These are phyloP conservation scores for Clarireedia monteithiana DNA, from an alignment of 2,329 filamentous ascomycete species.

Conservation along the genomic window DNA sequence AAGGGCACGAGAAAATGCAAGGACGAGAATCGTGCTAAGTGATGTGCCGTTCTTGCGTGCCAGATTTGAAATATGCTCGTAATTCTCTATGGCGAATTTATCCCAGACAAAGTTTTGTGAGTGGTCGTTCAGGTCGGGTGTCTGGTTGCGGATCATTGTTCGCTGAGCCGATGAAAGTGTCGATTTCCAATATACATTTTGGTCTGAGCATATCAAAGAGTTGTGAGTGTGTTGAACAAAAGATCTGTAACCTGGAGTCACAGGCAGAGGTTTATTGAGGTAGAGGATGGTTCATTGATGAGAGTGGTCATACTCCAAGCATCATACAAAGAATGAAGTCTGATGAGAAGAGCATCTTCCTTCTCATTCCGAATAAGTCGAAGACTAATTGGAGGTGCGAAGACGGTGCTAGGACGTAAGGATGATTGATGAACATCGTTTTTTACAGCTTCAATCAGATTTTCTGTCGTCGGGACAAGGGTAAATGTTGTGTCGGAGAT, in stretches of 20 bases:
- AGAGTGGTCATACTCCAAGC: constrained; percentile 1
- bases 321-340: background rate
- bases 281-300: background rate
- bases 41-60: background rate
- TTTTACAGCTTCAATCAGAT: background rate
- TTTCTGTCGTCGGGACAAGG: background rate
- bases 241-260: background rate
- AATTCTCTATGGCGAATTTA: background rate
- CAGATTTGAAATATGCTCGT: background rate
- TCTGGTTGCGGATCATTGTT: background rate
- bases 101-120: background rate
- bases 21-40: background rate
- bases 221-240: background rate
- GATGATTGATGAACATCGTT: background rate
- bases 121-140: background rate
- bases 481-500: background rate
- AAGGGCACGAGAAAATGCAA: background rate
- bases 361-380: background rate
- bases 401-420: background rate
- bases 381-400: background rate
- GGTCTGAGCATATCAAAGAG: background rate
- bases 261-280: background rate
- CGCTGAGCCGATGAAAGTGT: background rate
- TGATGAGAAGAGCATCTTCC: background rate
- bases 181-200: background rate